phyloP scores from a whole-genome alignment of 1,284 basidiomycete species.

The Cutaneotrichosporon cutaneum region DNA sequence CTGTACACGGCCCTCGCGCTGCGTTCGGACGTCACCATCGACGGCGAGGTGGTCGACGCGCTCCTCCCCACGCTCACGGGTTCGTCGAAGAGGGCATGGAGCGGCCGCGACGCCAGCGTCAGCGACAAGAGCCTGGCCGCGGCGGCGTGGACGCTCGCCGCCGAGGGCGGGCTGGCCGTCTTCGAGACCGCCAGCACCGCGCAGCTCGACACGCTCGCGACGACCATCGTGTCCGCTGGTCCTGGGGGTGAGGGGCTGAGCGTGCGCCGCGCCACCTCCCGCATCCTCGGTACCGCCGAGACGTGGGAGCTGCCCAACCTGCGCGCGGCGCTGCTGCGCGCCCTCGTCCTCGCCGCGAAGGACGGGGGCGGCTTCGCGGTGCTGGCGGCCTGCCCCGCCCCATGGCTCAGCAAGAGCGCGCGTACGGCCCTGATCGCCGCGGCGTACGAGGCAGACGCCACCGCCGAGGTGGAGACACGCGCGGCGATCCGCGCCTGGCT shows the following conservation, averaged over 20 bases:
- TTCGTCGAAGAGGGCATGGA: constrained; percentile 11
- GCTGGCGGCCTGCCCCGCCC: constrained; percentile 18
- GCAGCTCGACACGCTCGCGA: constrained; percentile 20
- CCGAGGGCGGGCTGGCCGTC: constrained; percentile 26
- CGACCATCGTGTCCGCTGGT: constrained; percentile 8
- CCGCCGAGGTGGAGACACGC: constrained; percentile 6
- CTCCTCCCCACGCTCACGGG: constrained; percentile 14
- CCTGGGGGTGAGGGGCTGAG: constrained; percentile 3
- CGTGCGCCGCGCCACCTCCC: constrained; percentile 2
- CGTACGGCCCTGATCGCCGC: constrained; percentile 21
- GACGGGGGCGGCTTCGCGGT: constrained; percentile 18
- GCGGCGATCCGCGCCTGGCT: constrained; percentile 23
- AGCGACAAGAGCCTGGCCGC: constrained; percentile 15
- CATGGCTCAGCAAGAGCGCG: constrained; percentile 21
- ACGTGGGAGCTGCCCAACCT: constrained; percentile 22
- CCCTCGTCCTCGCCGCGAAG: constrained; percentile 9
- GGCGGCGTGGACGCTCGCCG: constrained; percentile 30
- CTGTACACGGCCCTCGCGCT: constrained; percentile 22
- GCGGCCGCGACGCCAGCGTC: constrained; percentile 18
- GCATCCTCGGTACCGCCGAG: constrained; percentile 19
- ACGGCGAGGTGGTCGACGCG: constrained; percentile 17
- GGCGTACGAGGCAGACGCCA: constrained; percentile 20
- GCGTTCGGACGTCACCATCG: neutral
- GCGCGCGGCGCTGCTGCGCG: constrained; percentile 20
- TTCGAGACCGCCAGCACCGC: constrained; percentile 20